Percentiles rank a stretch among this genome's conserved stretches.
These are phyloP conservation scores for Termitomyces sp. DNA, from an alignment of 1,284 basidiomycete genomes.

Conservation along the genomic window DNA sequence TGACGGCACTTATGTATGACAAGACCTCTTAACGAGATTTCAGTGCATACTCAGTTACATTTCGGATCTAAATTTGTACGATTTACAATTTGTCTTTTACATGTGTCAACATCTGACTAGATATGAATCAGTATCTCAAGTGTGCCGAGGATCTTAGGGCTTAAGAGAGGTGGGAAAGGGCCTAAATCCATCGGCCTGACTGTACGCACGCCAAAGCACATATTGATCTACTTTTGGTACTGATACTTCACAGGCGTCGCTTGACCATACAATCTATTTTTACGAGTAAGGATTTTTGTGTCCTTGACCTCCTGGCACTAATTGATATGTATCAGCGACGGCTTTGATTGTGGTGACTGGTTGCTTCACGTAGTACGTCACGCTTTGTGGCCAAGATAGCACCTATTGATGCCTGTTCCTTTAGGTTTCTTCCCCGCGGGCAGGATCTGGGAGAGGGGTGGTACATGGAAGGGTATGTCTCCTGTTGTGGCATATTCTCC, in stretches of 20 bases:
- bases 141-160: constrained; percentile 59
- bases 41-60: constrained; percentile 86
- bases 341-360: constrained; percentile 77
- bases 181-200: constrained; percentile 63
- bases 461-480: constrained; percentile 65
- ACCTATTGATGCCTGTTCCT: neutral
- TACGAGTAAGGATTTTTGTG: constrained; percentile 52
- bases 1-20: neutral
- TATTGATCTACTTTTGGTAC: neutral
- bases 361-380: constrained; percentile 69
- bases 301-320: neutral
- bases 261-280: constrained; percentile 85
- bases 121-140: constrained; percentile 52
- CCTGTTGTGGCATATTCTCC: neutral
- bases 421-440: constrained; percentile 62
- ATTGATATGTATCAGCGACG: constrained; percentile 41
- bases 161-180: constrained; percentile 48
- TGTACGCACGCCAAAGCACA: constrained; percentile 36
- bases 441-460: constrained; percentile 70
- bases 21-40: neutral
- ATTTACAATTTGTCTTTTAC: constrained; percentile 8
- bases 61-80: constrained; percentile 80
- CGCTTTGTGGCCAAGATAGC: neutral
- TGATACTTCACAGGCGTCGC: constrained; percentile 51
- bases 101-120: constrained; percentile 7